A percentile compares a stretch with the other conserved stretches of the same genome.
These are phyloP conservation scores for Tolypocladium sp. DNA, from an alignment of 2,329 filamentous ascomycete species.

Conservation along the genomic window DNA sequence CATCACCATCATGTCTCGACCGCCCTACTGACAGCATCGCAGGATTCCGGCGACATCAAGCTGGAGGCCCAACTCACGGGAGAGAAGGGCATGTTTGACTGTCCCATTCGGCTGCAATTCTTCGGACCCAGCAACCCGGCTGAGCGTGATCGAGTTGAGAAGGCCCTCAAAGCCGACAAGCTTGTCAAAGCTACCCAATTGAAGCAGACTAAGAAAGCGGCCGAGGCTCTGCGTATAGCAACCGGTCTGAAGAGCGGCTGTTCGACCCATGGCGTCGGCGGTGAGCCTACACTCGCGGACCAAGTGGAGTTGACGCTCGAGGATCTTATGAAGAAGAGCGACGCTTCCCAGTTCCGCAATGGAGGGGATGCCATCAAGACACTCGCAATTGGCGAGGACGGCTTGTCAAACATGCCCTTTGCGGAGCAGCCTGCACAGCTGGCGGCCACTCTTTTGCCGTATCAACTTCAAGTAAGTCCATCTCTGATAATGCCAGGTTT, in stretches of 20 bases:
- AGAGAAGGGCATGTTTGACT: slow-evolving; percentile 58
- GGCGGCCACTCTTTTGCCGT: slow-evolving; percentile 61
- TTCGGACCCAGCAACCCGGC: slow-evolving; percentile 55
- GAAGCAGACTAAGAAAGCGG: slow-evolving; percentile 43
- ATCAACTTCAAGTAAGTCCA: slow-evolving; percentile 54
- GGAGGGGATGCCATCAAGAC: slow-evolving; percentile 57
- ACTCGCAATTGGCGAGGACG: slow-evolving; percentile 61
- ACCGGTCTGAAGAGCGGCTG: slow-evolving; percentile 28
- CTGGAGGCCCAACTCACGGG: slow-evolving; percentile 65
- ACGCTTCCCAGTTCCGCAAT: slow-evolving; percentile 58
- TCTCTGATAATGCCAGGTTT: not conserved
- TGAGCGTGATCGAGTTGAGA: slow-evolving; percentile 45
- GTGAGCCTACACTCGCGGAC: slow-evolving; percentile 10
- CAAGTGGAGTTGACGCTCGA: slow-evolving; percentile 42
- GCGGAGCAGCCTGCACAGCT: slow-evolving; percentile 59
- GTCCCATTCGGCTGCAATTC: slow-evolving; percentile 59
- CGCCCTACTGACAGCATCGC: not conserved
- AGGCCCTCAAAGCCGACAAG: slow-evolving; percentile 53
- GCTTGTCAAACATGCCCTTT: slow-evolving; percentile 62
- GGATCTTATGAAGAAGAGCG: slow-evolving; percentile 56
- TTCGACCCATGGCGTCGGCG: slow-evolving; percentile 26
- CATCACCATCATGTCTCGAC: not conserved
- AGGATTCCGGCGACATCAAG: slow-evolving; percentile 49
- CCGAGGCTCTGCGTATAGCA: slow-evolving; percentile 40
- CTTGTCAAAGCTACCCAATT: slow-evolving; percentile 50